Percentiles rank a stretch among this genome's conserved stretches.
These are phyloP conservation scores for Salix viminalis DNA, from an alignment of 345 rosid genomes.

Conservation along the genomic window DNA sequence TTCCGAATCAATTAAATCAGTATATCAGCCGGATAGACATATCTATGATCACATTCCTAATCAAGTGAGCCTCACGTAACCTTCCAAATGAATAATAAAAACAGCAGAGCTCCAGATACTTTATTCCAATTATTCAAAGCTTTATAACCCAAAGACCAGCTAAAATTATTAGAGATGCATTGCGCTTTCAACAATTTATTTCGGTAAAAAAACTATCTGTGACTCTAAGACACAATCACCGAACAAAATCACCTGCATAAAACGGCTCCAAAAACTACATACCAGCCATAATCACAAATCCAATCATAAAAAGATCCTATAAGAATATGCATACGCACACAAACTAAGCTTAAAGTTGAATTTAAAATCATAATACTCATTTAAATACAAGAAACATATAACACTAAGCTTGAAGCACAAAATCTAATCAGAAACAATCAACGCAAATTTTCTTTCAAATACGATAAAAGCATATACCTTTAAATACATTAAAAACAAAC, in stretches of 20 bases:
- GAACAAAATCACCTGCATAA: background rate
- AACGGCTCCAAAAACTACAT: background rate
- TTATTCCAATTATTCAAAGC: background rate
- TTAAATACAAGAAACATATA: too few species aligned
- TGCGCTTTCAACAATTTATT: background rate
- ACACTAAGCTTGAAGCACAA: background rate
- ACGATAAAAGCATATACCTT: background rate
- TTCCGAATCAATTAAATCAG: background rate
- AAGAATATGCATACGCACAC: background rate
- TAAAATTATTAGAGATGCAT: background rate
- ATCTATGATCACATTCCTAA: too few species aligned
- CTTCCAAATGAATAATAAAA: too few species aligned
- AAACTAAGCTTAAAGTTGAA: background rate
- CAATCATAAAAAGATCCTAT: too few species aligned
- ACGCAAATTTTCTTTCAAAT: background rate
- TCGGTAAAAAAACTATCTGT: background rate
- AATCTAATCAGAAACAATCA: background rate
- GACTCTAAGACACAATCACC: background rate
- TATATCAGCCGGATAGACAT: too few species aligned
- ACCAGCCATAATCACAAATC: background rate
- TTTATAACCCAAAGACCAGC: background rate
- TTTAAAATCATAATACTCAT: background rate
- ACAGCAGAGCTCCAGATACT: background rate
- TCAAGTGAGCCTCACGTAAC: too few species aligned
- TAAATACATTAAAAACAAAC: background rate